A percentile compares a stretch with the other conserved stretches of the same genome.
These are phyloP conservation scores for Saccharum officinarum DNA, from an alignment of 176 grass and related monocot genomes.

Conservation along the genomic window DNA sequence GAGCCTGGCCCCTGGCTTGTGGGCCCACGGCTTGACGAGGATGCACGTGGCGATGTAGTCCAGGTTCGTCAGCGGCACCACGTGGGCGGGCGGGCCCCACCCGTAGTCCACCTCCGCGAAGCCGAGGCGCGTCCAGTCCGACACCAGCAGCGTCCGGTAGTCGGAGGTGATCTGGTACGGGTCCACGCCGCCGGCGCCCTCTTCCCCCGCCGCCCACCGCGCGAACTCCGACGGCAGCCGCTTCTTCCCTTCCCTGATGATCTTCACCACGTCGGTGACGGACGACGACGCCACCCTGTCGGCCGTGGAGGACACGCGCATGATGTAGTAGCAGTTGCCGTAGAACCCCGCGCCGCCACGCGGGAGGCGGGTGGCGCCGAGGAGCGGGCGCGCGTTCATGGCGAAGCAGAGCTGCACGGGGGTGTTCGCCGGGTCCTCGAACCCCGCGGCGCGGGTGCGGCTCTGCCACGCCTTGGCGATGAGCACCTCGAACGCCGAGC, in stretches of 20 bases:
- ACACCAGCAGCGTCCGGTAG: conserved; percentile 76
- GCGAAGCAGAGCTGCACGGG: conserved; percentile 77
- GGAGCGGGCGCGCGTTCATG: conserved; percentile 78
- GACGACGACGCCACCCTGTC: conserved; percentile 30
- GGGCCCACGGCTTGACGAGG: conserved; percentile 77
- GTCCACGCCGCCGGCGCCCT: conserved; percentile 35
- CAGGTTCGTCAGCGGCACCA: conserved; percentile 82
- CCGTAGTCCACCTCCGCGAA: conserved; percentile 96
- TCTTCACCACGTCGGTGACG: conserved; percentile 66
- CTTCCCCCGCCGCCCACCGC: conserved; percentile 63
- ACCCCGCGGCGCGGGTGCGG: conserved; percentile 56
- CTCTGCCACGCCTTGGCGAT: conserved; percentile 90
- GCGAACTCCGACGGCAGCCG: conserved; percentile 62
- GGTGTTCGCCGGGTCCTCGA: not conserved
- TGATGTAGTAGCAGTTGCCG: conserved; percentile 96
- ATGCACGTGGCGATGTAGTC: conserved; percentile 98
- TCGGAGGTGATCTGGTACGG: conserved; percentile 93
- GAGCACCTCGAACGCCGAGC: conserved; percentile 84
- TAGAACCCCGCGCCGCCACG: conserved; percentile 52
- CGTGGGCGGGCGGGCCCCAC: conserved; percentile 76
- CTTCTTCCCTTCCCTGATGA: conserved; percentile 80
- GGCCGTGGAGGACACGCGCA: conserved; percentile 57
- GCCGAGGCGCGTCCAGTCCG: conserved; percentile 90
- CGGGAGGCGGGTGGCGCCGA: conserved; percentile 23
- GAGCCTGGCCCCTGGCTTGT: conserved; percentile 77